Evolutionary conservation across 768 basidiomycete genomes (phyloP), one percentile per base, ranked within the genome.

Genomic region (Imleria badia): DNA sequence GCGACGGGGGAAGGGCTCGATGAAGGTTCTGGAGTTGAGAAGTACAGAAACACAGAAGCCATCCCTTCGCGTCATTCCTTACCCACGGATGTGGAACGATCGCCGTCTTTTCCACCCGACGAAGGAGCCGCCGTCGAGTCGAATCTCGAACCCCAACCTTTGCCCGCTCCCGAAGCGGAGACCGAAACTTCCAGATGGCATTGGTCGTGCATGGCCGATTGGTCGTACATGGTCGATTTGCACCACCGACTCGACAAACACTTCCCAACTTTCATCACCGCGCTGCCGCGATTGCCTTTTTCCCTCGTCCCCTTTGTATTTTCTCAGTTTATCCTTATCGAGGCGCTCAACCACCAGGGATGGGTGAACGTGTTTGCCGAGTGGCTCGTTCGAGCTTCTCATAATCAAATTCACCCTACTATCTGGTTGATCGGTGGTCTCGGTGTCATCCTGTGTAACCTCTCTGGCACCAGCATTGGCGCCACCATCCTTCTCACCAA

Each of bases 271-370:
- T 76, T 88, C 56, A 77, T 80, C 66, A 81, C 81, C 11, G 81
- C 84, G 20, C 72, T 86, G 20, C 79, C 83, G 0, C 81, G 86
- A 19, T 76, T 95, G 0, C 95, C 94, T 1, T 84, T 94, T 55
- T 79, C 84, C 13, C 82, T 97, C 8, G 75, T 97, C 15, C 92
- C 92, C 0, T 98, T 98, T 65, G 91, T 94, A 1, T 94, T 98
- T 66, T 86, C 89, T 1, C 93, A 95, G 71, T 98, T 98, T 73
- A 91, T 98, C 59, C 82, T 98, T 52, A 91, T 96, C 54, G 89
- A 95, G 66, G 89, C 80, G 0, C 79, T 98, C 6, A 77, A 85
- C 12, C 78, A 84, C 56, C 84, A 86, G 54, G 92, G 93, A 22
- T 98, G 95, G 94, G 91, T 96, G 8, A 77, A 83, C 14, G 77